A percentile compares a stretch with the other conserved stretches of the same genome.
phyloP scores from a whole-genome alignment of 148 eudicot genomes.

The Chenopodium formosanum region DNA sequence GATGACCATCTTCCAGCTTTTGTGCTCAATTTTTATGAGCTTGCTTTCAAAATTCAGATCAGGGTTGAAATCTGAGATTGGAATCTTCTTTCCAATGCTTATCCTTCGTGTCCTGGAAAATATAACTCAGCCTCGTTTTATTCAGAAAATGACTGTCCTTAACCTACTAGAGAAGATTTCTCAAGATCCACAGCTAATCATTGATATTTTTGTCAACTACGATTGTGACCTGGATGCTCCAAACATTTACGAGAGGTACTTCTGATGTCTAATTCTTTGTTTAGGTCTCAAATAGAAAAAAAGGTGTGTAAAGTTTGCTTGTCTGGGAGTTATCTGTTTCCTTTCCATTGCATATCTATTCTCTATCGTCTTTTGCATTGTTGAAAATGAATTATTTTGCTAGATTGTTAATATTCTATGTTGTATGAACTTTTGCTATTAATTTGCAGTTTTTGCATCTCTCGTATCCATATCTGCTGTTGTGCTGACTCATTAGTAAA shows the following conservation, averaged over 20 bases:
- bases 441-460: neutral
- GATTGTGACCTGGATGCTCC: conserved; percentile 98
- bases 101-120: conserved; percentile 94
- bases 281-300: neutral
- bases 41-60: conserved; percentile 77
- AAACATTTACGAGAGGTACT: conserved; percentile 95
- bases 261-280: conserved; percentile 18
- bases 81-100: conserved; percentile 93
- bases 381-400: neutral
- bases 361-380: neutral
- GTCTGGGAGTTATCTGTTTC: neutral
- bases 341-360: neutral
- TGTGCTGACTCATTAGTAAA: neutral
- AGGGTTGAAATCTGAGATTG: conserved; percentile 89
- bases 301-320: conserved; percentile 8
- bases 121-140: conserved; percentile 92
- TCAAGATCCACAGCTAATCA: conserved; percentile 74
- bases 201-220: conserved; percentile 93
- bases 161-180: conserved; percentile 85
- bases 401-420: neutral
- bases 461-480: neutral
- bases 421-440: neutral
- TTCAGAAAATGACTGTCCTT: conserved; percentile 97
- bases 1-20: conserved; percentile 93
- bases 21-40: conserved; percentile 80